Base-by-base conservation (phyloP, 2,329 filamentous ascomycete species). In the Beauveria bassiana region DNA sequence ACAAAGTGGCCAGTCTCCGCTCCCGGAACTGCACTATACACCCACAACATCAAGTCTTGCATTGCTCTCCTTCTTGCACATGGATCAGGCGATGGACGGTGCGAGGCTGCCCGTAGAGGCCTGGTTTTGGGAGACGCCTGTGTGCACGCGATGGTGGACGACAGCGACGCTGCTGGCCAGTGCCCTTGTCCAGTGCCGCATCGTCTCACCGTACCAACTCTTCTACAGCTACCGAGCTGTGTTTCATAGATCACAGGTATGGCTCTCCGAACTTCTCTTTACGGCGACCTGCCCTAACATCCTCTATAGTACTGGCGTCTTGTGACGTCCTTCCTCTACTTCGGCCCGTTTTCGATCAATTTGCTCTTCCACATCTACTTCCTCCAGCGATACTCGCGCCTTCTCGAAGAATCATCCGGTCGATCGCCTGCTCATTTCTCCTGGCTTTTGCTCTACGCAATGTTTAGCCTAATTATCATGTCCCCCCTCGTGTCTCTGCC, bases 91-190 rank as follows among this genome's bases (percentile, higher is more conserved):
- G 69, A 80, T 85, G 72, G 83, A 84, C 62, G 83, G 81, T 67
- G 84, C 81, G 63, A 79, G 82, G 59, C 79, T 96, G 70, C 95
- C 93, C 47, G 82, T 99, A 8, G 95, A 98, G 76, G 89, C 93
- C 68, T 99, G 95, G 95, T 98, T 97, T 76, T 97, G 91, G 83
- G 95, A 99, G 75, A 97, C 97, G 89, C 95, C 95, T 3, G 86
- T 95, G 28, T 96, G 93, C 75, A 99, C 95, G 43, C 82, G 95
- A 64, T 96, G 90, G 88, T 99, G 95, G 95, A 98, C 95, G 24
- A 93, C 91, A 26, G 92, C 93, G 5, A 96, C 93, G 0, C 86
- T 98, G 47, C 79, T 91, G 62, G 95, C 89, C 12, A 96, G 92
- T 67, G 86, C 92, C 18, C 78, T 98, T 68, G 92, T 98, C 5